Conservation (phyloP, 2,329 filamentous ascomycete genomes). For the Celoporthe dispersa region DNA sequence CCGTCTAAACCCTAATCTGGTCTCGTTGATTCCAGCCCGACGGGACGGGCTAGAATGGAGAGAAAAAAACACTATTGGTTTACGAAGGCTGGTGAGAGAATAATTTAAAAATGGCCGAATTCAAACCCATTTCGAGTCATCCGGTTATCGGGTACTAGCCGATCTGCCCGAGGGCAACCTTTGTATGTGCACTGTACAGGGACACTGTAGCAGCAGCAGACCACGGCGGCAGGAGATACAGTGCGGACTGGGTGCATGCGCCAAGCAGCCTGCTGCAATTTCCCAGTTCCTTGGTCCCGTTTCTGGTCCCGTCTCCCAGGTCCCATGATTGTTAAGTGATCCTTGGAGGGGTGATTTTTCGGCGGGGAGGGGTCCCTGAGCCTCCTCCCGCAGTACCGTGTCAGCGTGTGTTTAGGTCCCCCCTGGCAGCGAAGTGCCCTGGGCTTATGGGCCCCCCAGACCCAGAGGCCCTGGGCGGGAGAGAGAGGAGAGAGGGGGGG, state of each 20-base stretch:
- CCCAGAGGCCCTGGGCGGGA: too few species aligned
- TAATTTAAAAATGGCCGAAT: not conserved
- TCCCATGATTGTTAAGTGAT: not conserved
- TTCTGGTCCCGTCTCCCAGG: not conserved
- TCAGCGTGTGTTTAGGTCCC: not conserved
- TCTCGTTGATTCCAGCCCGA: not conserved
- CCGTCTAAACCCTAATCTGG: not conserved
- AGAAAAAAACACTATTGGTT: not conserved
- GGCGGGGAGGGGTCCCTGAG: not conserved
- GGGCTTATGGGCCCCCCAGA: not conserved
- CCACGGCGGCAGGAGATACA: not conserved
- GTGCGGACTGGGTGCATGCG: not conserved
- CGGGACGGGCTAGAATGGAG: not conserved
- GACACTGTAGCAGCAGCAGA: not conserved
- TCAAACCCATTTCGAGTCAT: not conserved
- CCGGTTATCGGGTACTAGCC: slow-evolving; percentile 1
- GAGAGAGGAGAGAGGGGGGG: too few species aligned
- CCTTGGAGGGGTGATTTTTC: not conserved
- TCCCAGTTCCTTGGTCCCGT: not conserved
- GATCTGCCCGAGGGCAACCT: not conserved
- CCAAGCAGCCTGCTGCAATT: not conserved
- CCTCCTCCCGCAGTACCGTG: not conserved
- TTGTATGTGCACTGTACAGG: not conserved
- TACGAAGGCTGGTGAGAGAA: not conserved
- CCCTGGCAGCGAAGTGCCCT: not conserved